phyloP scores from a whole-genome alignment of 2,329 filamentous ascomycete genomes.

The Colletotrichum ledebouriae region DNA sequence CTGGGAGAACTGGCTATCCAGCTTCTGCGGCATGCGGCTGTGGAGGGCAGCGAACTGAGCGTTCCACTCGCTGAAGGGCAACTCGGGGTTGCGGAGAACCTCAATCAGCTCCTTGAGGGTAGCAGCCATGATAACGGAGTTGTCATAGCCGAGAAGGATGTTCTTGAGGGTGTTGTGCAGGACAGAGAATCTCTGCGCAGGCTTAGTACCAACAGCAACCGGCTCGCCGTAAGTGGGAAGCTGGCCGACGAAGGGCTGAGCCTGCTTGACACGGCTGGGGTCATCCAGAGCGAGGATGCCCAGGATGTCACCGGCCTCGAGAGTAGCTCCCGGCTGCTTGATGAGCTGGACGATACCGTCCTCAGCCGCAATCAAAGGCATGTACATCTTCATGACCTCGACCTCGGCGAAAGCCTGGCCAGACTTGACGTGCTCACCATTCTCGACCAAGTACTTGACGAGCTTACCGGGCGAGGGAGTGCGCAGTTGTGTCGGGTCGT shows the following conservation, averaged over 20 bases:
- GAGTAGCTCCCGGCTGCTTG: conserved; percentile 98
- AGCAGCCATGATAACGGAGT: conserved; percentile 93
- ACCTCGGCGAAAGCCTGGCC: conserved; percentile 96
- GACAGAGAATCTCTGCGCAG: conserved; percentile 86
- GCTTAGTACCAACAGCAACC: conserved; percentile 90
- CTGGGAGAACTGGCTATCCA: conserved; percentile 85
- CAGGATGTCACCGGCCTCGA: conserved; percentile 98
- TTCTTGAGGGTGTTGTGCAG: conserved; percentile 84
- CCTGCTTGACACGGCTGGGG: conserved; percentile 95
- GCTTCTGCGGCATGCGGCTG: conserved; percentile 94
- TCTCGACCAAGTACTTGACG: conserved; percentile 97
- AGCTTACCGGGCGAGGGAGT: conserved; percentile 97
- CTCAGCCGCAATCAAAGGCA: conserved; percentile 95
- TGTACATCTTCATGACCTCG: conserved; percentile 99
- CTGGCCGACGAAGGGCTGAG: conserved; percentile 91
- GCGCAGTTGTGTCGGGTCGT: conserved; percentile 96
- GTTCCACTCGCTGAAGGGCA: conserved; percentile 97
- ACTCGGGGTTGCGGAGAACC: conserved; percentile 87
- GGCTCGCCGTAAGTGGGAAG: conserved; percentile 89
- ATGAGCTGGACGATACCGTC: conserved; percentile 97
- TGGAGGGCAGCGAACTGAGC: conserved; percentile 97
- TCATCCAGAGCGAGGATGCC: conserved; percentile 96
- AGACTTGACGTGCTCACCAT: conserved; percentile 91
- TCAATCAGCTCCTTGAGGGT: conserved; percentile 91
- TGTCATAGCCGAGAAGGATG: conserved; percentile 94